phyloP scores from a whole-genome alignment of 176 grass and related monocot genomes.

The Juncus effusus region DNA sequence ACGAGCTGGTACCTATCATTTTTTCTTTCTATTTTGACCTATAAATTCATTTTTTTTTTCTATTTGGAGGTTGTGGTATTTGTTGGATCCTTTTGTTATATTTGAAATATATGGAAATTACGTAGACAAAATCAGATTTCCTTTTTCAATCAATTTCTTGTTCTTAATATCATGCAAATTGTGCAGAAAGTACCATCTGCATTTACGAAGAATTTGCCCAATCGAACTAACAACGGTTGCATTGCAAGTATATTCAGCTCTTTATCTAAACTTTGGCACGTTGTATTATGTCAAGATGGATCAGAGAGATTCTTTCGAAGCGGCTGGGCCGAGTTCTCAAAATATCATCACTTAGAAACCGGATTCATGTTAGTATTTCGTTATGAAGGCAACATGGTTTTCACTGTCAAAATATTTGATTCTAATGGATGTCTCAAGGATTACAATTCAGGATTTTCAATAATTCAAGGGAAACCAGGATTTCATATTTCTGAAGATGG shows the following conservation, averaged over 20 bases:
- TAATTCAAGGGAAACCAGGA: background rate
- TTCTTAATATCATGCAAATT: background rate
- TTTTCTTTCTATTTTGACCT: background rate
- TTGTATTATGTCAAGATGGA: background rate
- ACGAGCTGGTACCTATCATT: conserved; percentile 14
- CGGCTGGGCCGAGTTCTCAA: conserved; percentile 16
- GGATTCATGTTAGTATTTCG: conserved; percentile 4
- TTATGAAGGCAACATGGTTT: conserved; percentile 12
- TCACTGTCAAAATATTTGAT: conserved; percentile 20
- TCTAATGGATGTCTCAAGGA: background rate
- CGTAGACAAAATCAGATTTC: too few species aligned
- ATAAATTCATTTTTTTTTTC: background rate
- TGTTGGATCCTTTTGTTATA: background rate
- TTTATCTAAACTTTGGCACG: background rate
- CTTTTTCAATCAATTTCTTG: too few species aligned
- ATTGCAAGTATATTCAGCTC: background rate
- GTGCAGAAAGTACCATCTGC: conserved; percentile 1
- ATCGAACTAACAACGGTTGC: background rate
- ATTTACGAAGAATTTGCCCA: background rate
- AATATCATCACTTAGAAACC: conserved; percentile 10
- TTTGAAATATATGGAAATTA: background rate
- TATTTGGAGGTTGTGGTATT: background rate
- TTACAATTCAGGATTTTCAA: background rate
- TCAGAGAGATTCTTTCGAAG: background rate
- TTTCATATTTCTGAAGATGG: background rate